Percentiles rank a stretch among this genome's conserved stretches.
Evolutionary conservation across 1,284 basidiomycete genomes (phyloP).

Genomic region (Apiotrichum domesticum): DNA sequence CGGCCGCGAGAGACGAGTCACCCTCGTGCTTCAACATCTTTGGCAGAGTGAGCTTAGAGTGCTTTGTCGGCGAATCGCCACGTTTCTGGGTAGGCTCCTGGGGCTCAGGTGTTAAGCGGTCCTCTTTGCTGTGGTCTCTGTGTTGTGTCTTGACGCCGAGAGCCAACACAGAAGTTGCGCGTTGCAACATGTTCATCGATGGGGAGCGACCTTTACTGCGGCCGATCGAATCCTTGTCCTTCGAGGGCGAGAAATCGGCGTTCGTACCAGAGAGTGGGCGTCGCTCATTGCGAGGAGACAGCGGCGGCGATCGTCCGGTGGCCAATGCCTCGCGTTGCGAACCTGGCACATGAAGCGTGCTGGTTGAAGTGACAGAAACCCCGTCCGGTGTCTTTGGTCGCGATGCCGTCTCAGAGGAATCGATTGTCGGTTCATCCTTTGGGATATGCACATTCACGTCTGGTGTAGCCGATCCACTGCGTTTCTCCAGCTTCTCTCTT

Average conservation of each 20-base stretch:
- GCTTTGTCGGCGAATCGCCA: slow-evolving; percentile 35
- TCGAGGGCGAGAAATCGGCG: slow-evolving; percentile 16
- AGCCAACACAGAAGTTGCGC: slow-evolving; percentile 76
- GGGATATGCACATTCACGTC: not conserved
- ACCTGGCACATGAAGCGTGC: not conserved
- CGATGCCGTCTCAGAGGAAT: not conserved
- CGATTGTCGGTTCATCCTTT: not conserved
- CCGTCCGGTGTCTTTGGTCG: not conserved
- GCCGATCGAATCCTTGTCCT: slow-evolving; percentile 1
- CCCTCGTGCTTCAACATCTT: slow-evolving; percentile 27
- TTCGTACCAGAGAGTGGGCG: slow-evolving; percentile 4
- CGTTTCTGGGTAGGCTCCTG: slow-evolving; percentile 3
- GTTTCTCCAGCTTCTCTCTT: slow-evolving; percentile 21
- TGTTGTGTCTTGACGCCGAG: slow-evolving; percentile 11
- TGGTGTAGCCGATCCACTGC: not conserved
- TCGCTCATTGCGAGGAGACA: not conserved
- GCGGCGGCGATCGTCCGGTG: not conserved
- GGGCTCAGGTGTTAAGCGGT: not conserved
- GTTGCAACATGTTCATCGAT: slow-evolving; percentile 87
- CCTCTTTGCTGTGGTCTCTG: slow-evolving; percentile 1
- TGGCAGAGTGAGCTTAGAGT: not conserved
- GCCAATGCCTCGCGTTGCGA: not conserved
- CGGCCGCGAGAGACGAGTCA: slow-evolving; percentile 6
- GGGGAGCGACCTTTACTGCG: slow-evolving; percentile 61
- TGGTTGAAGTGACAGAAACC: not conserved